Evolutionary conservation across 768 basidiomycete genomes (phyloP).

Genomic region (Macrolepiota dolichaula): DNA sequence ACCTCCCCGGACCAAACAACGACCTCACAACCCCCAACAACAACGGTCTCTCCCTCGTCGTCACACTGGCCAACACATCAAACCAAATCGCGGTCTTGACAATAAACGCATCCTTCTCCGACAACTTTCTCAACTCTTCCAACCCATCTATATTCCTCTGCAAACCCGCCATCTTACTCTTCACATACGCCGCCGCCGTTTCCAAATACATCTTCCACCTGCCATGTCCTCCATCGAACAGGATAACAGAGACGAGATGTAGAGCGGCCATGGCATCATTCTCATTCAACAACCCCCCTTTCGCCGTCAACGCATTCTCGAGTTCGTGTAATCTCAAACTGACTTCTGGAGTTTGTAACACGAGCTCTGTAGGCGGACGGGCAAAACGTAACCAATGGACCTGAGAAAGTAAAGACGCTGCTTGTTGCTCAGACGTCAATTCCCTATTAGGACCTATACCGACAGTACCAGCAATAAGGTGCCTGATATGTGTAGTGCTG

Average conservation of each 20-base stretch:
- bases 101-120: slow-evolving; percentile 62
- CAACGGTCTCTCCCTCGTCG: slow-evolving; percentile 55
- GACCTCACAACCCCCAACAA: slow-evolving; percentile 54
- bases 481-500: slow-evolving; percentile 41
- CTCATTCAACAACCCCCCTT: slow-evolving; percentile 27
- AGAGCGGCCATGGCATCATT: slow-evolving; percentile 80
- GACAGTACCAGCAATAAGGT: slow-evolving; percentile 23
- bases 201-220: slow-evolving; percentile 66
- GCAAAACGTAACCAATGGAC: slow-evolving; percentile 6
- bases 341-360: slow-evolving; percentile 13
- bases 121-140: slow-evolving; percentile 39
- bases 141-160: slow-evolving; percentile 35
- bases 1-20: slow-evolving; percentile 49
- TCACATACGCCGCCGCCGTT: slow-evolving; percentile 56
- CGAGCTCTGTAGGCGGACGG: background rate
- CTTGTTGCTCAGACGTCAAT: background rate
- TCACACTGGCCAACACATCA: slow-evolving; percentile 76
- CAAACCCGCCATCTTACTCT: slow-evolving; percentile 36
- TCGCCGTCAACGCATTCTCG: slow-evolving; percentile 14
- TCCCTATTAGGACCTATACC: background rate
- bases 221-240: slow-evolving; percentile 75
- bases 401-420: slow-evolving; percentile 2
- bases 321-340: slow-evolving; percentile 23
- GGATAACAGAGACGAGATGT: slow-evolving; percentile 70
- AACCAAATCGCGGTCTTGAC: slow-evolving; percentile 87